Base-by-base conservation (phyloP, 2,329 filamentous ascomycete species). In the Ceratocystis ficicola region DNA sequence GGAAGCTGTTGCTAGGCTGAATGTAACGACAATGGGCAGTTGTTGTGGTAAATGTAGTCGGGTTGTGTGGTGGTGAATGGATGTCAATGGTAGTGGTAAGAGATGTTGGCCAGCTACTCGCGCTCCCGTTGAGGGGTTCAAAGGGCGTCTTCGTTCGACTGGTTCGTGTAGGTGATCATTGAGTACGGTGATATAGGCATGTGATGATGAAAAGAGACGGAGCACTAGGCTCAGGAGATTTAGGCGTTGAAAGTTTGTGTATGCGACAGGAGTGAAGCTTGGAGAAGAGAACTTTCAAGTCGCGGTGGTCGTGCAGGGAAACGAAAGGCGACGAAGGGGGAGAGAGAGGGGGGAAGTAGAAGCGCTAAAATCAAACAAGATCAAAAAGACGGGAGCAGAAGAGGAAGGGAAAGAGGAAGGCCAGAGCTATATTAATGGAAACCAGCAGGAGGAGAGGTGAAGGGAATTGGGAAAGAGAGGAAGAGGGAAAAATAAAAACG, bases 51-150 rank as follows among this genome's bases (percentile, higher is more conserved):
- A 15, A 52, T 15, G 25, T 64, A 22, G 20, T 55, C 15, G n/a
- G 36, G 17, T 44, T 1, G 10, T 5, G 46, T 32, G 28, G 7
- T 28, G 15, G 32, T 28, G 32, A 10, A 25, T 36, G 41, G 6
- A 44, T 57, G 22, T 48, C 22, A 36, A 44, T 55, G 25, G 52
- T 5, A 41, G 7, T 63, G 32, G 22, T 10, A 41, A 65, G 50
- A 57, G 44, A 50, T 25, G 17, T 20, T 80, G 79, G 73, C 76
- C 75, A 71, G 73, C 73, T 55, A 55, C 32, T 78, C 80, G 80
- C 81, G 78, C 79, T 84, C 82, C 82, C 84, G 83, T 85, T 32
- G 7, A 59, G 79, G 79, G 81, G 77, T 83, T 86, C 83, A 87
- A 86, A 86, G 84, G 80, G 83, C 86, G 83, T 81, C 81, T 79